Base-by-base conservation (phyloP, 345 rosid genomes). In the Pistacia integerrima region DNA sequence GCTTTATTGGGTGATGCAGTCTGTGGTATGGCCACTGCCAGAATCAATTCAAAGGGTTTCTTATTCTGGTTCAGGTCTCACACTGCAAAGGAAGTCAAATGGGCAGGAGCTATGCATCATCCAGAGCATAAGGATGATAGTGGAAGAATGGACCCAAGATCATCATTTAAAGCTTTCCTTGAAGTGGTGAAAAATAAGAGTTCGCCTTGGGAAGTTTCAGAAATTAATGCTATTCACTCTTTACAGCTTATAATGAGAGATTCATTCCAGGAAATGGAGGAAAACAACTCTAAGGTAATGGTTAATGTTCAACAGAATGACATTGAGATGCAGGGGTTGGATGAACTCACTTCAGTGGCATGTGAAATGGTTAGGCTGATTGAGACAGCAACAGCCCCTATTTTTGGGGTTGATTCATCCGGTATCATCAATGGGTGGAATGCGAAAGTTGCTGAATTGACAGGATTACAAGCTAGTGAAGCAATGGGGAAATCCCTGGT, bases 11-110 rank as follows among this genome's bases (percentile, higher is more conserved):
- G 97, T 22, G 85, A 86, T 69, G 92, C 92, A 3, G 93, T 94
- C 83, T 94, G 97, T 7, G 97, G 98, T 55, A 88, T 94, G 88
- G 94, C 94, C 74, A 79, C 89, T 7, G 97, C 97, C 2, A 88
- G 91, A 74, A 82, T 94, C 78, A 87, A 82, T 75, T 85, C 90
- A 12, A 84, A 77, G 80, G 92, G 90, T 81, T 92, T 89, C 80
- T 84, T 94, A 76, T 87, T 92, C 86, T 92, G 97, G 98, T 94
- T 94, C 81, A 88, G 98, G 83, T 94, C 97, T 14, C 92, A 91
- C 60, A 85, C 91, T 59, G 97, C 91, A 7, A 88, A 88, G 71
- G 90, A 88, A 76, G 78, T 92, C 18, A 91, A 91, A 83, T 94
- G 97, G 98, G 94, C 97, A 61, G 97, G 94, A 77, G 97, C 97